These are phyloP conservation scores for Colletotrichum liaoningense DNA, from an alignment of 2,329 filamentous ascomycete species.

Conservation along the genomic window DNA sequence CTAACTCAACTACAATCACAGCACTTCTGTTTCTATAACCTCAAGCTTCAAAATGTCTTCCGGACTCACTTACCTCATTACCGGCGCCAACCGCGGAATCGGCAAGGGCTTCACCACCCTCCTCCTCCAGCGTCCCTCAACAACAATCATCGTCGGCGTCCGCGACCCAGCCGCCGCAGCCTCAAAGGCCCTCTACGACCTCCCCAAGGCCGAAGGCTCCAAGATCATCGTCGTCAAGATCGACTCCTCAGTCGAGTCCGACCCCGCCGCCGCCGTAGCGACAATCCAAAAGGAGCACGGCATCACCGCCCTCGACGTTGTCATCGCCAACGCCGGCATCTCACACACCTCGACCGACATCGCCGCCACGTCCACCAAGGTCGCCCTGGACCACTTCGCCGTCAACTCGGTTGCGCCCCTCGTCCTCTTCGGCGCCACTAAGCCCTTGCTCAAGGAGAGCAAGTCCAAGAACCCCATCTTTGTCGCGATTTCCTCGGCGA, in stretches of 20 bases:
- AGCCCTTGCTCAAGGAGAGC: slow-evolving; percentile 41
- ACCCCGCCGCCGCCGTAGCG: slow-evolving; percentile 46
- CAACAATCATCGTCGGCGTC: slow-evolving; percentile 53
- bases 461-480: slow-evolving; percentile 39
- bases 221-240: slow-evolving; percentile 54
- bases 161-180: slow-evolving; percentile 45
- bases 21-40: no score
- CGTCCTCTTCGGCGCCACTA: slow-evolving; percentile 38
- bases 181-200: slow-evolving; percentile 44
- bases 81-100: slow-evolving; percentile 40
- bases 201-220: slow-evolving; percentile 49
- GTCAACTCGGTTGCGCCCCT: slow-evolving; percentile 47
- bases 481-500: slow-evolving; percentile 39
- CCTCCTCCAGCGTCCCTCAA: slow-evolving; percentile 20
- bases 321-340: slow-evolving; percentile 65
- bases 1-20: neutral
- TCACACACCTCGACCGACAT: slow-evolving; percentile 6
- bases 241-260: slow-evolving; percentile 49
- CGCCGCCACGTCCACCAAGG: slow-evolving; percentile 42
- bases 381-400: slow-evolving; percentile 47
- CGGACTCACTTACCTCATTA: slow-evolving; percentile 46
- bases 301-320: slow-evolving; percentile 58
- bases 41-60: slow-evolving; percentile 43
- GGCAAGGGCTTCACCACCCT: slow-evolving; percentile 22
- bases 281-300: slow-evolving; percentile 42